Base-by-base conservation (phyloP, 306 rosid genomes). In the Gastrolobium bilobum region DNA sequence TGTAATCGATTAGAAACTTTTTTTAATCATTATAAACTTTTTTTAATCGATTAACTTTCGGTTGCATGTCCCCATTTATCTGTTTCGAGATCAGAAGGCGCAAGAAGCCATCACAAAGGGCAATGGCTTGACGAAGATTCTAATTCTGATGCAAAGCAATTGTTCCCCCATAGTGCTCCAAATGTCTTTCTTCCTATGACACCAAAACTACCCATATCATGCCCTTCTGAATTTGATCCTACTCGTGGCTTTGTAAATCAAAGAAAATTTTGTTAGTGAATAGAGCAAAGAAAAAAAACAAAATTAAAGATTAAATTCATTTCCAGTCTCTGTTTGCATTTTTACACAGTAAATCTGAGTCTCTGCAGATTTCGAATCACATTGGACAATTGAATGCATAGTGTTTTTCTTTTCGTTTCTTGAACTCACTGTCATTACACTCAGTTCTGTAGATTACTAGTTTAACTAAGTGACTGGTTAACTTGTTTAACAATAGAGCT, bases 121-220 rank as follows among this genome's bases (percentile, higher is more conserved):
- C 0, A 91, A 95, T 1, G 99, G 99, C 0, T 83, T 90, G 57
- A 89, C 99, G 1, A 95, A 93, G 88, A 90, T 93, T 33, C 77
- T 95, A 76, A 88, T 95, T 64, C 63, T 95, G 75, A 92, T 95
- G 96, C 99, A 95, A 86, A 93, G 94, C 50, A 90, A 95, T 82
- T 95, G 98, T 78, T 75, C 97, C 15, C 87, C 91, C 0, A 42
- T 82, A 9, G 91, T 89, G 4, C 80, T 97, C 5, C 93, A 88
- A 83, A 94, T 94, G 98, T 86, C 91, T 93, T 33, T 87, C 97
- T 0, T 85, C 86, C 14, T 95, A 93, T 73, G 96, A 91, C 7
- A 95, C 98, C 0, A 90, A 95, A 53, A 91, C 97, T n/a, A 90
- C 98, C 8, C 99, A 95, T 69, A 93, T 95, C 63, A 95, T 90